These are phyloP conservation scores for Camellia japonica DNA, from an alignment of 148 eudicot species.

Conservation along the genomic window DNA sequence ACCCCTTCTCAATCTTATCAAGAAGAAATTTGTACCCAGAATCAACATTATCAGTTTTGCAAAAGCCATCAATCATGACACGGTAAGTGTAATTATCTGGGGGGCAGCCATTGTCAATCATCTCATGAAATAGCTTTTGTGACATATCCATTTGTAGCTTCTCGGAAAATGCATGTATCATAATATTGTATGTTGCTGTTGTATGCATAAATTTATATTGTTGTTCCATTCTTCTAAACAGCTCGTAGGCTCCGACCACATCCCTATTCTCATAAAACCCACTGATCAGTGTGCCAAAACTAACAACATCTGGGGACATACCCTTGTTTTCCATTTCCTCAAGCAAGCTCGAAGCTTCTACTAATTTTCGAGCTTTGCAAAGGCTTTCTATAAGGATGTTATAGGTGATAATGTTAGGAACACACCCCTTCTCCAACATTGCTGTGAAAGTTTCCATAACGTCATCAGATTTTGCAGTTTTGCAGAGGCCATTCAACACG, in stretches of 20 bases:
- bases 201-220: slow-evolving; percentile 52
- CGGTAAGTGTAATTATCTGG: slow-evolving; percentile 76
- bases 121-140: slow-evolving; percentile 57
- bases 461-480: slow-evolving; percentile 60
- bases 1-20: slow-evolving; percentile 53
- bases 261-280: slow-evolving; percentile 76
- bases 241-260: slow-evolving; percentile 53
- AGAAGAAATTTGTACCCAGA: slow-evolving; percentile 62
- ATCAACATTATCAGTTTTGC: slow-evolving; percentile 66
- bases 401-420: slow-evolving; percentile 70
- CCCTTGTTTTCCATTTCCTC: slow-evolving; percentile 59
- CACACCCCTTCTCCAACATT: slow-evolving; percentile 79
- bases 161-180: slow-evolving; percentile 68
- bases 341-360: slow-evolving; percentile 57
- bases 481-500: slow-evolving; percentile 82
- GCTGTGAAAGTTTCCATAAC: slow-evolving; percentile 71
- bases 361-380: slow-evolving; percentile 60
- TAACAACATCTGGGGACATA: slow-evolving; percentile 66
- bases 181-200: slow-evolving; percentile 71
- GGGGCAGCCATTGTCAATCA: slow-evolving; percentile 49
- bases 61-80: slow-evolving; percentile 81
- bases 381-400: slow-evolving; percentile 77
- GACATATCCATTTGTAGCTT: slow-evolving; percentile 66
- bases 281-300: slow-evolving; percentile 70
- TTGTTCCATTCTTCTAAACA: slow-evolving; percentile 54